A percentile compares a stretch with the other conserved stretches of the same genome.
Evolutionary conservation across 2,329 filamentous ascomycete species (phyloP).

Genomic region (Trichoderma sp.): DNA sequence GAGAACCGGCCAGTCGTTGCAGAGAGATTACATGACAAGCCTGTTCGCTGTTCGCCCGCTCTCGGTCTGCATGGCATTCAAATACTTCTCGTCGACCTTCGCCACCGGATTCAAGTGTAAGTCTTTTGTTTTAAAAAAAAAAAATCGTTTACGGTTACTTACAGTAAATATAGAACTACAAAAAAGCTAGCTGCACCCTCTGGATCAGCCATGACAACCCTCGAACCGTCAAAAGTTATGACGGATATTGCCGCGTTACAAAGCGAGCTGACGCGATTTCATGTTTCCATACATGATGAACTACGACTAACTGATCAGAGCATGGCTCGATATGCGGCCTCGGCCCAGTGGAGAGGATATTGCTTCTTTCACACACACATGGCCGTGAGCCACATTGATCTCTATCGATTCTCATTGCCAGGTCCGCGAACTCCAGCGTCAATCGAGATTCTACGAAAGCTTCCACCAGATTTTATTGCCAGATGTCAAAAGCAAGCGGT

Average conservation of each 20-base stretch:
- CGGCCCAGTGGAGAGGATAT: slow-evolving; percentile 41
- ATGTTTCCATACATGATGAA: slow-evolving; percentile 42
- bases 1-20: slow-evolving; percentile 40
- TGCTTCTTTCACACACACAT: slow-evolving; percentile 46
- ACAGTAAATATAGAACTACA: slow-evolving; percentile 32
- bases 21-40: slow-evolving; percentile 41
- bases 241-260: slow-evolving; percentile 44
- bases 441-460: slow-evolving; percentile 40
- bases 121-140: slow-evolving; percentile 23
- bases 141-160: background rate
- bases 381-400: slow-evolving; percentile 44
- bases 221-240: slow-evolving; percentile 47
- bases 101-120: slow-evolving; percentile 45
- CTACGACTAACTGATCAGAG: slow-evolving; percentile 43
- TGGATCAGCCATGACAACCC: slow-evolving; percentile 31
- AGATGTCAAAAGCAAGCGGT: slow-evolving; percentile 47
- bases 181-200: slow-evolving; percentile 35
- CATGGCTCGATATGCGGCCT: slow-evolving; percentile 39
- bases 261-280: slow-evolving; percentile 43
- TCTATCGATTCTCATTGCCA: slow-evolving; percentile 47
- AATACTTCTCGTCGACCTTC: slow-evolving; percentile 43
- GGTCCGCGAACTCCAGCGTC: slow-evolving; percentile 41
- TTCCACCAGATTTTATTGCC: slow-evolving; percentile 44
- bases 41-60: slow-evolving; percentile 33
- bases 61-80: slow-evolving; percentile 43